A percentile compares a stretch with the other conserved stretches of the same genome.
These are phyloP conservation scores for apple (Malus domestica) DNA, from an alignment of 306 rosid genomes.

Conservation along the genomic window DNA sequence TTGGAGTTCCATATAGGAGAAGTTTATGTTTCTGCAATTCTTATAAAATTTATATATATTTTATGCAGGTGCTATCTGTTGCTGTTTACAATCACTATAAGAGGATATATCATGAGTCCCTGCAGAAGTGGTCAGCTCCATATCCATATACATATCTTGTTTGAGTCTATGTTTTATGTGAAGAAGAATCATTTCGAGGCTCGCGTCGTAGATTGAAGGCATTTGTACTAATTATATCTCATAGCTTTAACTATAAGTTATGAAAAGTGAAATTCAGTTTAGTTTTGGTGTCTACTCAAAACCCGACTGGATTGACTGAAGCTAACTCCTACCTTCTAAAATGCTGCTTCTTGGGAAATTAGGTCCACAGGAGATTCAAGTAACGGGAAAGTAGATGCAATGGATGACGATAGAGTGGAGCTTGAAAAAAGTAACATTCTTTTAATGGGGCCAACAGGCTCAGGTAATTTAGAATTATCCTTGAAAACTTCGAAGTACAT, in stretches of 20 bases:
- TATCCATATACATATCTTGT: constrained; percentile 1
- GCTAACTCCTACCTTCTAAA: constrained; percentile 9
- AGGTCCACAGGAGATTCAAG: constrained; percentile 79
- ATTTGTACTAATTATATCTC: background rate
- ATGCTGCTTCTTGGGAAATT: constrained; percentile 43
- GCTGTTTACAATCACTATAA: constrained; percentile 96
- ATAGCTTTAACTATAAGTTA: background rate
- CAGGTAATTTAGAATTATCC: constrained; percentile 54
- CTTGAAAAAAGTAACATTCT: constrained; percentile 98
- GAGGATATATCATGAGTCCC: constrained; percentile 64
- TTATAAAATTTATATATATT: too few species aligned
- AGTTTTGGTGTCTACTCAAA: background rate
- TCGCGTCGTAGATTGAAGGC: background rate
- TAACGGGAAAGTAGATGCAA: constrained; percentile 30
- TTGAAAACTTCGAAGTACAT: background rate
- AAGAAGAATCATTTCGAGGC: background rate
- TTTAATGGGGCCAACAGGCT: constrained; percentile 97
- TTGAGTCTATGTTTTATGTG: background rate
- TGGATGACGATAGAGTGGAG: constrained; percentile 77
- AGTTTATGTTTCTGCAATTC: background rate
- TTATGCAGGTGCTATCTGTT: constrained; percentile 75
- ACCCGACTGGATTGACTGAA: background rate
- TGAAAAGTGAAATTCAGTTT: background rate
- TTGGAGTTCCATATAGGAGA: background rate
- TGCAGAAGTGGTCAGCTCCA: constrained; percentile 53